Conservation (phyloP, 768 basidiomycete species). For the Leccinum variicolor region DNA sequence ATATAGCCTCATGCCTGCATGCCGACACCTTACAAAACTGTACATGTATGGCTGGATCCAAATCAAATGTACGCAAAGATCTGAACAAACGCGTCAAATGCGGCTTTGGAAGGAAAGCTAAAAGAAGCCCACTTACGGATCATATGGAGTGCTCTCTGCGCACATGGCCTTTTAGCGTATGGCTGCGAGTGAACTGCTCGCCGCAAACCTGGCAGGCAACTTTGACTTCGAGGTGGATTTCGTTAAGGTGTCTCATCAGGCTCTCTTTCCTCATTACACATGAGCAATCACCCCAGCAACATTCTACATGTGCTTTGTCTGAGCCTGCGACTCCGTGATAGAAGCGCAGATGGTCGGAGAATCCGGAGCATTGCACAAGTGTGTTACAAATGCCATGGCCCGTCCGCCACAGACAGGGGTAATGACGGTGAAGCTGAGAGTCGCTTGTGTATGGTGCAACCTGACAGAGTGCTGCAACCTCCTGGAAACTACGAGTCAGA, state of each 20-base stretch:
- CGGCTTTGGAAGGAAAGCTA: neutral
- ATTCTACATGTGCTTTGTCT: conserved; percentile 5
- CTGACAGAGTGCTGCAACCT: neutral
- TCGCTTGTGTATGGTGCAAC: neutral
- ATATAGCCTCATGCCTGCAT: neutral
- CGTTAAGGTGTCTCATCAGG: conserved; percentile 24
- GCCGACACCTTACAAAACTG: neutral
- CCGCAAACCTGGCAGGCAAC: conserved; percentile 13
- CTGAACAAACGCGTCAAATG: conserved; percentile 1
- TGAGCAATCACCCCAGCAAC: conserved; percentile 20
- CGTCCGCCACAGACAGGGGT: conserved; percentile 18
- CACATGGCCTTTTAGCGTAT: conserved; percentile 18
- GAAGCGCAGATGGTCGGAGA: conserved; percentile 22
- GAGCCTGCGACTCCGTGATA: conserved; percentile 18
- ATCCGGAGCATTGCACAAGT: conserved; percentile 1
- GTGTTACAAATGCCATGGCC: neutral
- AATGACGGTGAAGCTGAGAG: conserved; percentile 3
- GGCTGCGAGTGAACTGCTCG: conserved; percentile 24
- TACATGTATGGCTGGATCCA: neutral
- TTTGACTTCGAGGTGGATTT: conserved; percentile 21
- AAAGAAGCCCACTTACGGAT: neutral
- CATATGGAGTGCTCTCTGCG: conserved; percentile 10
- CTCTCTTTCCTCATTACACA: conserved; percentile 27
- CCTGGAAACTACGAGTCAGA: conserved; percentile 12
- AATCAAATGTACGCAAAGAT: neutral